Conservation (phyloP, 352 stramenopile genomes). For the Phytophthora pisi region DNA sequence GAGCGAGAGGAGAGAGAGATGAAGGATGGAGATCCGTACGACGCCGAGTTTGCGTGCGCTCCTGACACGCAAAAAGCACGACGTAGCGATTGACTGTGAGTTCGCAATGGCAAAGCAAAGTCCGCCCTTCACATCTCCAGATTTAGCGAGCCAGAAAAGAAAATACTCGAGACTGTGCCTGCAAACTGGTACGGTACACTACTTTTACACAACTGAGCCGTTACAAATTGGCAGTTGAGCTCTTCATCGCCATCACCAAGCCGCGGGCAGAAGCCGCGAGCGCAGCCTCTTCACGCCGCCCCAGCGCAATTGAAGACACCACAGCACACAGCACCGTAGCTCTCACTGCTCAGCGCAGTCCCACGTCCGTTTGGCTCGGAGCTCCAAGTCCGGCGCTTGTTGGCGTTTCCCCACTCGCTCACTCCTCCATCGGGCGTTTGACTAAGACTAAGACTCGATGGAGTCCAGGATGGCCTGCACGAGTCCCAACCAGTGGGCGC, state of each 20-base stretch:
- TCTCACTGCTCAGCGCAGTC: neutral
- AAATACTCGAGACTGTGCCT: neutral
- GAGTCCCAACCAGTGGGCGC: constrained; percentile 31
- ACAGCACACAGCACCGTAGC: neutral
- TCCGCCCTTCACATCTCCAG: constrained; percentile 24
- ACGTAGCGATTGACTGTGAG: constrained; percentile 10
- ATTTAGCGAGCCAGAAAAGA: constrained; percentile 23
- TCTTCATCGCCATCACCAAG: neutral
- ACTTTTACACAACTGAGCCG: neutral
- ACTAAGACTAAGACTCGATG: constrained; percentile 17
- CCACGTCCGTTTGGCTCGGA: neutral
- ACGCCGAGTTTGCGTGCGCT: neutral
- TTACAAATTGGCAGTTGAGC: neutral
- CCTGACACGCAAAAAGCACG: constrained; percentile 2
- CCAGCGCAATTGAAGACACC: constrained; percentile 24
- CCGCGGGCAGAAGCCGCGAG: neutral
- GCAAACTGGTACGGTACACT: neutral
- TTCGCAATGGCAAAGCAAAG: constrained; percentile 3
- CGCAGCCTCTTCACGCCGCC: neutral
- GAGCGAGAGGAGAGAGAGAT: neutral
- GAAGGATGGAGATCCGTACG: neutral
- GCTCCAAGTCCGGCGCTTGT: neutral
- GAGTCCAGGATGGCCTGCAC: constrained; percentile 22
- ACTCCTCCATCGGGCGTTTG: constrained; percentile 3
- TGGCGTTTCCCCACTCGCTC: neutral